Evolutionary conservation across 306 rosid genomes (phyloP), one percentile per base, ranked within the genome.

Genomic region (Oxytropis ochrocephala): DNA sequence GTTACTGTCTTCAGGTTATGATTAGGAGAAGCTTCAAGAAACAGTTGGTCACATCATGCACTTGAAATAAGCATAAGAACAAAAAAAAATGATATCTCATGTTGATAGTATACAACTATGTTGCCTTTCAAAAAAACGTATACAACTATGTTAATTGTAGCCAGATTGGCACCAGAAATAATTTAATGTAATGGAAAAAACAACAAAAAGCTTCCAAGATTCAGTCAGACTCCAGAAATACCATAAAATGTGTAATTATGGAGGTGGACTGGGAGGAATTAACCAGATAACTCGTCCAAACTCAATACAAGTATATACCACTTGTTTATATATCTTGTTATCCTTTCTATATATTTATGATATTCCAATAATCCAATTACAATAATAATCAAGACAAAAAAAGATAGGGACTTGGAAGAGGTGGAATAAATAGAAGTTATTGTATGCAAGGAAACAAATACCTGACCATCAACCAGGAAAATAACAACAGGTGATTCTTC

Each of bases 391-490:
- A 17, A 43, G 32, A 54, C n/a, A 66, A 59, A 13, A 42, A 32
- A 41, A 46, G 69, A 38, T 13, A 39, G 10, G 33, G 8, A 16
- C 52, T 6, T 59, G 73, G 32, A 55, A 69, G 21, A 58, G 69
- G 56, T 61, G 43, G 33, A 3, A 67, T 62, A 44, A 70, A 52
- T 12, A 35, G 1, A 27, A 54, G 19, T 65, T 33, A 11, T 19
- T 14, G 48, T 33, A 36, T 24, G 64, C 38, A 50, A 63, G 18
- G 61, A 79, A 54, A 77, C 16, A 64, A 55, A 3, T 77, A 94
- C 98, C 96, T 87, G 96, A 39, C 98, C 98, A 81, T 94, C 98
- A 61, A 87, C 97, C 12, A 94, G 79, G 56, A 90, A 90, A 69
- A 94, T 69, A 76, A 88, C 78, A 51, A 88, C 97, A 75, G 97